phyloP scores from a whole-genome alignment of 371 early-diverging fungal genomes.

The Blastocladiella emersonii region DNA sequence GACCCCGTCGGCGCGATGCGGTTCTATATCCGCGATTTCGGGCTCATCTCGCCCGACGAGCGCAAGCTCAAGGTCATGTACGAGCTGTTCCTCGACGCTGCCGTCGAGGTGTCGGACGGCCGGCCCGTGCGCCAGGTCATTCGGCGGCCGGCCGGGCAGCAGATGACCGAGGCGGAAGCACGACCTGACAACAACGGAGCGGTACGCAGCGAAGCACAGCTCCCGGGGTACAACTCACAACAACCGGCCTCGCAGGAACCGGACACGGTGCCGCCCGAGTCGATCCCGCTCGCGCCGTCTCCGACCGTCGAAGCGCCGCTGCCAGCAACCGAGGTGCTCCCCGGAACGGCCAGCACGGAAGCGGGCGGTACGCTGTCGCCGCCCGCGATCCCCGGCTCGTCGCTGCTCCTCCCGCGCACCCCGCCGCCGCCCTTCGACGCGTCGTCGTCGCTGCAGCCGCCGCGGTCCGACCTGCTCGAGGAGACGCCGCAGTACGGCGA shows the following conservation, averaged over 20 bases:
- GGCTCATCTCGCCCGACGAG: neutral
- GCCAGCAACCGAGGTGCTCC: too few species aligned
- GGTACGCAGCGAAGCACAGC: too few species aligned
- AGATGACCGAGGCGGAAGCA: neutral
- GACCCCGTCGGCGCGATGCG: neutral
- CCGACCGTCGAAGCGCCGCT: neutral
- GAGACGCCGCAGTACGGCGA: neutral
- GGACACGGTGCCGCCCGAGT: neutral
- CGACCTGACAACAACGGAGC: neutral
- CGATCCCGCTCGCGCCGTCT: neutral
- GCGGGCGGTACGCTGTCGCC: neutral
- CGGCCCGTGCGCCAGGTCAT: too few species aligned
- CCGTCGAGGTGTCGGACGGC: neutral
- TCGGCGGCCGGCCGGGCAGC: neutral
- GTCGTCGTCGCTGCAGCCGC: too few species aligned
- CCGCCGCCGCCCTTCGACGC: too few species aligned
- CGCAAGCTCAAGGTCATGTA: constrained; percentile 3
- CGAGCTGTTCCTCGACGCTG: neutral
- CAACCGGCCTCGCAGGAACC: neutral
- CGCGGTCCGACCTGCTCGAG: too few species aligned
- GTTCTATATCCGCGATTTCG: constrained; percentile 1
- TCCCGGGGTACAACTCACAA: too few species aligned
- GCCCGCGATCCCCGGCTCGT: neutral
- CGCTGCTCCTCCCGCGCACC: neutral
- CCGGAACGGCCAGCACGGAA: neutral